Conservation (phyloP, 495 filamentous ascomycete species). For the Neurospora cerealis region DNA sequence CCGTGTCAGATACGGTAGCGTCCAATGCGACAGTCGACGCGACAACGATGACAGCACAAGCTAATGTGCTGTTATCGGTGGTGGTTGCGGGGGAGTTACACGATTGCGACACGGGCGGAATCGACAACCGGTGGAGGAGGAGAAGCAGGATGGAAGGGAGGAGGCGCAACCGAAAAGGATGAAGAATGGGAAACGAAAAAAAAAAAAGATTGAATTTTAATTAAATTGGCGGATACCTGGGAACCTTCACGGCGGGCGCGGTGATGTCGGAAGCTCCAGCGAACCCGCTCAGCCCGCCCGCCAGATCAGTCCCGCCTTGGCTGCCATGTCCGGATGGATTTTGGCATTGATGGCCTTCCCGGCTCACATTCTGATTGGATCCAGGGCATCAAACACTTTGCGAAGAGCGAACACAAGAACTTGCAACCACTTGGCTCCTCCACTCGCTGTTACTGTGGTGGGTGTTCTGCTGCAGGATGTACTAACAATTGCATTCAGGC, state of each 20-base stretch:
- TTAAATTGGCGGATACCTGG: neutral
- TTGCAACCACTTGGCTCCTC: neutral
- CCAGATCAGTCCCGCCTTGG: neutral
- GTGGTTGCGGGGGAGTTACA: neutral
- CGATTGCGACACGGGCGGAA: neutral
- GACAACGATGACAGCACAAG: neutral
- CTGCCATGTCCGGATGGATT: neutral
- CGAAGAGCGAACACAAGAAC: neutral
- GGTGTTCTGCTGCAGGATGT: accelerated
- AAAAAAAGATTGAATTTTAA: neutral
- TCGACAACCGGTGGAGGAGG: neutral
- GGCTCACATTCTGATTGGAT: neutral
- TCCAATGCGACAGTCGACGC: neutral
- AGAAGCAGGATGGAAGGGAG: neutral
- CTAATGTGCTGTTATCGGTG: neutral
- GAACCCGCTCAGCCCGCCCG: neutral
- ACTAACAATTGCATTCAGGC: neutral
- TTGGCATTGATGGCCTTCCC: neutral
- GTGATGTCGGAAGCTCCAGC: neutral
- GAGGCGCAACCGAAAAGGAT: neutral
- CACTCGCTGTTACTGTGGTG: neutral
- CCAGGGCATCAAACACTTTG: neutral
- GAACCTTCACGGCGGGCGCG: neutral
- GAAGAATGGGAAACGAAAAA: neutral
- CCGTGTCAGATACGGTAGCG: neutral